phyloP scores from a whole-genome alignment of 179 eudicot species.

The Spergularia azorica region DNA sequence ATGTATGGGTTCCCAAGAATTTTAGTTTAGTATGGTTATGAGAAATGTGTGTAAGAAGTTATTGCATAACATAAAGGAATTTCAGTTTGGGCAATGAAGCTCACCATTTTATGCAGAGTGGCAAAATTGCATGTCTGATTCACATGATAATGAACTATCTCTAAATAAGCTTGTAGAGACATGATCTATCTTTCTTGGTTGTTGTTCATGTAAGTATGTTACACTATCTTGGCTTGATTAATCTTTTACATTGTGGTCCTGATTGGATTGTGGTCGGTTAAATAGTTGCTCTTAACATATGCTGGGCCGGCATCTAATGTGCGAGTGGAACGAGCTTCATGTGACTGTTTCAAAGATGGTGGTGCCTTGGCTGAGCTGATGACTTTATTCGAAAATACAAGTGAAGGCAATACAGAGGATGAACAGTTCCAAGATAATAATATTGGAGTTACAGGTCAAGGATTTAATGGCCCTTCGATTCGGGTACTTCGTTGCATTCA shows the following conservation, averaged over 20 bases:
- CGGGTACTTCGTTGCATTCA: slow-evolving; percentile 46
- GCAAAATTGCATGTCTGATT: background rate
- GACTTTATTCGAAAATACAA: slow-evolving; percentile 51
- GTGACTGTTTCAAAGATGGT: slow-evolving; percentile 60
- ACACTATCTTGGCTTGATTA: background rate
- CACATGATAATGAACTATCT: background rate
- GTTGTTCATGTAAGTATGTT: background rate
- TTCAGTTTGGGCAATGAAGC: background rate
- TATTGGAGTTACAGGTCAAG: slow-evolving; percentile 30
- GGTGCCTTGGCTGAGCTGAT: slow-evolving; percentile 79
- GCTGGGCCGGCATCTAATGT: slow-evolving; percentile 91
- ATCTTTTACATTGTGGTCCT: background rate
- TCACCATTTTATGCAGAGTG: background rate
- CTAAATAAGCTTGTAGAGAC: background rate
- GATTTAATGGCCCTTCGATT: slow-evolving; percentile 34
- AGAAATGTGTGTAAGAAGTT: background rate
- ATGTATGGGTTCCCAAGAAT: background rate
- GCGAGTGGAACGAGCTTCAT: slow-evolving; percentile 75
- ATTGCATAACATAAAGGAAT: background rate
- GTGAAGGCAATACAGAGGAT: slow-evolving; percentile 30
- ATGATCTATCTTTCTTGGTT: background rate
- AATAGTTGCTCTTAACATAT: slow-evolving; percentile 71
- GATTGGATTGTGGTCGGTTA: slow-evolving; percentile 3
- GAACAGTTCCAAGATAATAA: slow-evolving; percentile 29
- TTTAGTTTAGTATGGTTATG: background rate